Percentiles rank a stretch among this genome's conserved stretches.
phyloP scores from a whole-genome alignment of 257 asterid species.

The Ballota nigra region DNA sequence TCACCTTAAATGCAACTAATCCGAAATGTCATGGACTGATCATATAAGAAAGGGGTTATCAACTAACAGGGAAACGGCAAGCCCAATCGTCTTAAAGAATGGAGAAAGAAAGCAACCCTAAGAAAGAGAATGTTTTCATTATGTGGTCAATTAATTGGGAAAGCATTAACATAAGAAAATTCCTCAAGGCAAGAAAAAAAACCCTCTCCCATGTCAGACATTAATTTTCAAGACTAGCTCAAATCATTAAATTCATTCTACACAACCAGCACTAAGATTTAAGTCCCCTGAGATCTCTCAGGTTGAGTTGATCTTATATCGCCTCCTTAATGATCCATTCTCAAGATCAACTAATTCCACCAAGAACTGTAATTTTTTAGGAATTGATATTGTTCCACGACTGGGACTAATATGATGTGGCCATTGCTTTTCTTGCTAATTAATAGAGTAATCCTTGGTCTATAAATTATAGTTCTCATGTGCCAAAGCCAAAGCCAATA shows the following conservation, averaged over 20 bases:
- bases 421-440: no score
- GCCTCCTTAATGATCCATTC: background rate
- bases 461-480: background rate
- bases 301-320: no score
- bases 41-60: slow-evolving; percentile 4
- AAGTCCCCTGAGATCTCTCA: no score
- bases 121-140: background rate
- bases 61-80: background rate
- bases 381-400: background rate
- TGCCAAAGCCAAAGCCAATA: background rate
- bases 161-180: background rate
- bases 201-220: background rate
- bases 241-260: background rate
- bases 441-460: background rate
- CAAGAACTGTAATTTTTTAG: background rate
- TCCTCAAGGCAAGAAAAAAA: background rate
- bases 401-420: background rate
- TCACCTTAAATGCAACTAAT: background rate
- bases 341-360: background rate
- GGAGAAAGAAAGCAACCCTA: background rate
- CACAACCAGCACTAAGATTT: background rate
- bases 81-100: background rate
- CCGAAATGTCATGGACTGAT: background rate
- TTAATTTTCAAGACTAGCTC: background rate
- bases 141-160: background rate